These are phyloP conservation scores for Amphichorda felina DNA, from an alignment of 2,329 filamentous ascomycete species.

Conservation along the genomic window DNA sequence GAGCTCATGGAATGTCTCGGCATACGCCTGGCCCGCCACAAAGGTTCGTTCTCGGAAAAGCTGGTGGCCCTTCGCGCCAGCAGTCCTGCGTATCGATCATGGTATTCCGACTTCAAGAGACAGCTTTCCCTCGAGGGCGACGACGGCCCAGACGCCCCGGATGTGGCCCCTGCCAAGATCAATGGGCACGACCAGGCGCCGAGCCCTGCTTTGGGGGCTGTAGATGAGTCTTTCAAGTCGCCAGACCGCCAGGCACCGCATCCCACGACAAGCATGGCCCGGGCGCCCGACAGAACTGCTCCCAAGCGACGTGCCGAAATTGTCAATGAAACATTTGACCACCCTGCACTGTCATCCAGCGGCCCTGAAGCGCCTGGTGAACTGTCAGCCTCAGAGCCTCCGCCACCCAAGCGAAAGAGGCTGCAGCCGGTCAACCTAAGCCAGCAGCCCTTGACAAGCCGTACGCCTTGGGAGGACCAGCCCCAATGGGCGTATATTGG, in stretches of 20 bases:
- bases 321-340: no score
- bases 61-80: conserved; percentile 41
- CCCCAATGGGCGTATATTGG: conserved; percentile 21
- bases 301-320: no score
- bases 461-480: conserved; percentile 1
- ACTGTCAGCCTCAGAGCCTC: no score
- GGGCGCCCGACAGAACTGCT: no score
- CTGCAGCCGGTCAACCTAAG: conserved; percentile 1
- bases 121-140: conserved; percentile 1
- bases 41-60: conserved; percentile 42
- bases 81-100: conserved; percentile 34
- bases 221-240: no score
- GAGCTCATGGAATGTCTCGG: conserved; percentile 41
- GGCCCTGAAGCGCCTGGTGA: no score
- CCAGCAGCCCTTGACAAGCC: background rate
- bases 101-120: conserved; percentile 1
- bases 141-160: background rate
- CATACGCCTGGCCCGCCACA: conserved; percentile 45
- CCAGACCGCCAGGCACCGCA: no score
- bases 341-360: no score
- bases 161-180: background rate
- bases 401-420: background rate
- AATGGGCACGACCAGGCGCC: background rate
- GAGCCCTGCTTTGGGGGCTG: no score
- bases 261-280: no score